phyloP scores from a whole-genome alignment of 257 asterid genomes.

The Solanum ossicruentum region DNA sequence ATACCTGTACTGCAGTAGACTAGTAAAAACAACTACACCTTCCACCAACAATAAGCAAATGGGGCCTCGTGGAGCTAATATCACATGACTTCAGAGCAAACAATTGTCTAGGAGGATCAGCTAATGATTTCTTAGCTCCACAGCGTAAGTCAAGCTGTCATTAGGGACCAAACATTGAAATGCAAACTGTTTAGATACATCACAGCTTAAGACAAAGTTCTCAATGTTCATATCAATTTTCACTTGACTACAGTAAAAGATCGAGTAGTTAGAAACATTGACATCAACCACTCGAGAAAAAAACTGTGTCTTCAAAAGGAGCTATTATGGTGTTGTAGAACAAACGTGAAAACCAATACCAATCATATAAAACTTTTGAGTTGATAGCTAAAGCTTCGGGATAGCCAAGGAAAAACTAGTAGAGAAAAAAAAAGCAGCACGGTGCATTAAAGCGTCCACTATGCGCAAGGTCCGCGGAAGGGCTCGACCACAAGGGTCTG shows the following conservation, averaged over 20 bases:
- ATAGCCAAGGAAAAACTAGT: neutral
- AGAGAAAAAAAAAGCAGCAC: neutral
- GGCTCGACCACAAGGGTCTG: too few species aligned
- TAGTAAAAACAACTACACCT: slow-evolving; percentile 29
- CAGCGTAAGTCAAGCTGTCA: slow-evolving; percentile 90
- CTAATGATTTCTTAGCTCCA: slow-evolving; percentile 75
- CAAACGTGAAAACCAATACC: neutral
- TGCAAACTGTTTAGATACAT: neutral
- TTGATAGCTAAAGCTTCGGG: neutral
- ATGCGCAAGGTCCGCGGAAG: too few species aligned
- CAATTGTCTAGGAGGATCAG: slow-evolving; percentile 76
- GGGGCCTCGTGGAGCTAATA: slow-evolving; percentile 84
- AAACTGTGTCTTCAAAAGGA: neutral
- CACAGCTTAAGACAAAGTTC: neutral
- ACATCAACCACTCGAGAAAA: neutral
- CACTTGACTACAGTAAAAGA: neutral
- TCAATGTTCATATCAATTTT: neutral
- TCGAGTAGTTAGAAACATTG: neutral
- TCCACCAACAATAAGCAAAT: slow-evolving; percentile 97
- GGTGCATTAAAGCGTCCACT: too few species aligned
- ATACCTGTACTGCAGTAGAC: neutral
- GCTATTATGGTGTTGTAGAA: neutral
- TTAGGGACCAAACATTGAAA: neutral
- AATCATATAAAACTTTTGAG: neutral
- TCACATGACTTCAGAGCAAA: slow-evolving; percentile 87